phyloP scores from a whole-genome alignment of 768 basidiomycete species.

The Floccularia luteovirens region DNA sequence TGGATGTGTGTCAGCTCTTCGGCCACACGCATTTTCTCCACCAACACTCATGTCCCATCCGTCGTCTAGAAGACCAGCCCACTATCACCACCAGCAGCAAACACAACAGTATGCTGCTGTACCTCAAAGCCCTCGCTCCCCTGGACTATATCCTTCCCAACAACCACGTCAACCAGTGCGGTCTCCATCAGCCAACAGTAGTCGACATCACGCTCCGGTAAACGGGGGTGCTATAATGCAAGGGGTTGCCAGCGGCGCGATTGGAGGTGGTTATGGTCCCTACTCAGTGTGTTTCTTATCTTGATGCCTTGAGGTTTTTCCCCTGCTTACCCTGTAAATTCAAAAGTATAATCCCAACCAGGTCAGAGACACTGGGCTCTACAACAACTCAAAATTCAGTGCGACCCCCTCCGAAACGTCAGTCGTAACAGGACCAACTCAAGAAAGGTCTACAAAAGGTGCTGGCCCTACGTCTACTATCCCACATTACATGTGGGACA shows the following conservation, averaged over 20 bases:
- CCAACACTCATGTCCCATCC: conserved; percentile 27
- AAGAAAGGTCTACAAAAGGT: conserved; percentile 18
- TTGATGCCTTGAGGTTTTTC: not conserved
- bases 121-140: conserved; percentile 37
- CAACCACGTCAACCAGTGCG: conserved; percentile 15
- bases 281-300: conserved; percentile 57
- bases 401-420: conserved; percentile 34
- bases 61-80: conserved; percentile 18
- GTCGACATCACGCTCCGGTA: conserved; percentile 14
- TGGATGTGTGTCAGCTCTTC: no score
- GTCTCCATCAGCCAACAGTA: conserved; percentile 16
- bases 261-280: conserved; percentile 79
- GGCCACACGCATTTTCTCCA: no score
- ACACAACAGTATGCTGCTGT: conserved; percentile 59
- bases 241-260: conserved; percentile 73
- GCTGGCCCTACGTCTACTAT: conserved; percentile 50
- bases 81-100: conserved; percentile 34
- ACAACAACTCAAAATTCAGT: conserved; percentile 50
- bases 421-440: conserved; percentile 15
- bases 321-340: conserved; percentile 5
- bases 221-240: conserved; percentile 53
- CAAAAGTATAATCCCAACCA: conserved; percentile 50
- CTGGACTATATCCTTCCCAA: conserved; percentile 20
- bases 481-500: conserved; percentile 73
- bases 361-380: conserved; percentile 34